Base-by-base conservation (phyloP, 1,284 basidiomycete species). In the Blastosporella zonata region DNA sequence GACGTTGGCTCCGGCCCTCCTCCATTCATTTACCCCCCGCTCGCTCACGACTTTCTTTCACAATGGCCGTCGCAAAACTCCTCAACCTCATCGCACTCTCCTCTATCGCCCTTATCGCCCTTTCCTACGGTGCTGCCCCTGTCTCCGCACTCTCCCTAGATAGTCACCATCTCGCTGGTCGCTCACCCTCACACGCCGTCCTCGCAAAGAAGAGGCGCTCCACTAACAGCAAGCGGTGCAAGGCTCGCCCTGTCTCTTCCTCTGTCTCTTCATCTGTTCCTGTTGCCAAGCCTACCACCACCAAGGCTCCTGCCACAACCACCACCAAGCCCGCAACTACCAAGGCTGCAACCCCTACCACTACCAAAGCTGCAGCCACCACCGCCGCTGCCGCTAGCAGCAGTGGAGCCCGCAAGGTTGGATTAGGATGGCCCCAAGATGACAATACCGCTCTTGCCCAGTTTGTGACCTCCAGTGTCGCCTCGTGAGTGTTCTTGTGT, bases 341-440 rank as follows among this genome's bases (percentile, higher is more conserved):
- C 37, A 52, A 54, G 43, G 62, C 18, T 28, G 42, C 62, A 33
- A 33, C 62, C 34, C 21, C 50, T 21, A 46, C 49, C 23, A 36
- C 58, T 27, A 50, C 52, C 18, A 47, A 37, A 59, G 37, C 57
- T 49, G 13, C n/a, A n/a, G n/a, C n/a, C n/a, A n/a, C 27, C 53
- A 31, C 29, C 59, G 50, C 29, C 3, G 29, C 8, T 31, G 17
- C n/a, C 18, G 10, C 55, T 47, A 38, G 46, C 17, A 44, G 48
- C 10, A n/a, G n/a, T n/a, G n/a, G n/a, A n/a, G 1, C 18, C 1
- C 42, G 68, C 46, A 88, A 89, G 68, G 69, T 77, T 17, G 81
- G 85, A 57, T 58, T 83, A 31, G 81, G 77, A 13, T 90, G 84
- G 83, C 73, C 81, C 44, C 78, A 81, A 57, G 74, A 73, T 43